Conservation (phyloP, 805 yeast genomes). For the Metahyphopichia silvanorum region DNA sequence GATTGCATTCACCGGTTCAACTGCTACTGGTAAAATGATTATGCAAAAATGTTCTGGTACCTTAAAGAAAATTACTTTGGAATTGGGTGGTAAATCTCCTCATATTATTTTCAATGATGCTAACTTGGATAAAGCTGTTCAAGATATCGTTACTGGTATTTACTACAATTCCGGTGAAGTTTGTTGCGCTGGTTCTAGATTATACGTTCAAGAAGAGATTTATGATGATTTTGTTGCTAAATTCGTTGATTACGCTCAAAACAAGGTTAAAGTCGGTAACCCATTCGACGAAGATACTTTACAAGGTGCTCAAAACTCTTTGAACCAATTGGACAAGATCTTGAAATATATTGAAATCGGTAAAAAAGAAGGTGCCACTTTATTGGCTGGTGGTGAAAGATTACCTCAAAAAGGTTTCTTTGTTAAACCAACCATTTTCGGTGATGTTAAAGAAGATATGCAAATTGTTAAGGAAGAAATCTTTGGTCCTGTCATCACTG, state of each 20-base stretch:
- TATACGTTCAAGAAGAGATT: constrained; percentile 80
- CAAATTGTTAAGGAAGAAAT: constrained; percentile 83
- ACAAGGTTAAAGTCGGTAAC: constrained; percentile 63
- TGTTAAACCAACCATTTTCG: constrained; percentile 79
- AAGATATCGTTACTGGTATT: constrained; percentile 76
- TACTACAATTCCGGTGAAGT: constrained; percentile 95
- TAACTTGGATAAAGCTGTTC: constrained; percentile 70
- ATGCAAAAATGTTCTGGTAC: constrained; percentile 77
- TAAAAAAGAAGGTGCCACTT: constrained; percentile 77
- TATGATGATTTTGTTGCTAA: constrained; percentile 72
- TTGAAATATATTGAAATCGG: constrained; percentile 75
- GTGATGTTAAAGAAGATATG: constrained; percentile 73
- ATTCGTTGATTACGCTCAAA: constrained; percentile 55
- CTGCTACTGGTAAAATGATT: constrained; percentile 82
- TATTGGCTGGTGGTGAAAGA: constrained; percentile 81
- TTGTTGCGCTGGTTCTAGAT: constrained; percentile 92
- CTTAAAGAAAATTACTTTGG: constrained; percentile 87
- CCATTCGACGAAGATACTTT: constrained; percentile 75
- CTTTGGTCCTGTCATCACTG: constrained; percentile 90
- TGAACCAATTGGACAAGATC: constrained; percentile 74
- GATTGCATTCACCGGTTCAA: constrained; percentile 94
- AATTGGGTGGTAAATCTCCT: constrained; percentile 97
- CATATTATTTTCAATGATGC: constrained; percentile 85
- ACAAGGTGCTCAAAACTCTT: constrained; percentile 93
- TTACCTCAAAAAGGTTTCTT: constrained; percentile 68